A percentile compares a stretch with the other conserved stretches of the same genome.
Conservation (phyloP, 345 rosid species). For the Aquilaria sinensis region DNA sequence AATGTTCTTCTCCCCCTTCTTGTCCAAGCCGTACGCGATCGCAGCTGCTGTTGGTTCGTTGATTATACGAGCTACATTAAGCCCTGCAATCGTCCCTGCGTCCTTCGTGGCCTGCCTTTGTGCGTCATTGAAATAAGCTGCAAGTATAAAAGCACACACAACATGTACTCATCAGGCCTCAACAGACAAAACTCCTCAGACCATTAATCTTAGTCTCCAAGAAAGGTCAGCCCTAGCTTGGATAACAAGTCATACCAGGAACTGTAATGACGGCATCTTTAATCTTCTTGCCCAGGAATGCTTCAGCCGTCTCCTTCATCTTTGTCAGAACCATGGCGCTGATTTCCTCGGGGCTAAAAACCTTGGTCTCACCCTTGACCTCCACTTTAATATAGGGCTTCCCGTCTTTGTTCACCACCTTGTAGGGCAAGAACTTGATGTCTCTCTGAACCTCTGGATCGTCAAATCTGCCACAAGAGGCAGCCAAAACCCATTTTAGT, state of each 20-base stretch:
- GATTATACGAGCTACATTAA: conserved; percentile 42
- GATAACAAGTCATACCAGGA: conserved; percentile 25
- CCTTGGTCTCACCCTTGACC: conserved; percentile 12
- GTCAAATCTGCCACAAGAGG: background rate
- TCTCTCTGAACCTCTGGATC: conserved; percentile 15
- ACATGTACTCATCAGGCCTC: background rate
- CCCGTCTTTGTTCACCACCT: conserved; percentile 11
- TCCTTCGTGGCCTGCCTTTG: conserved; percentile 52
- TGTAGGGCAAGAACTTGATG: conserved; percentile 8
- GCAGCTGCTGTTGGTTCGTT: conserved; percentile 48
- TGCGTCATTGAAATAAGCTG: conserved; percentile 46
- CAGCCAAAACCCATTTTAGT: background rate
- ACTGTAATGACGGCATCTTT: conserved; percentile 42
- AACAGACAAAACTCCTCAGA: too few relatives aligned
- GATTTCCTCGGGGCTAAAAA: conserved; percentile 22
- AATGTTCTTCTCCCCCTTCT: conserved; percentile 40
- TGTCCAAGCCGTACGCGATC: conserved; percentile 39
- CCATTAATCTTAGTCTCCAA: too few relatives aligned
- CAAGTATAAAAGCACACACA: background rate
- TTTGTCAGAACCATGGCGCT: conserved; percentile 37
- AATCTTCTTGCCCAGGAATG: conserved; percentile 41
- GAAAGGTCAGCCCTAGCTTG: too few relatives aligned
- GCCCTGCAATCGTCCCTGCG: conserved; percentile 40
- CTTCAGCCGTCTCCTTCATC: conserved; percentile 50
- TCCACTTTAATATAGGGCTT: conserved; percentile 8